Percentiles rank a stretch among this genome's conserved stretches.
phyloP scores from a whole-genome alignment of 352 stramenopile genomes.

The Phytophthora multivora region DNA sequence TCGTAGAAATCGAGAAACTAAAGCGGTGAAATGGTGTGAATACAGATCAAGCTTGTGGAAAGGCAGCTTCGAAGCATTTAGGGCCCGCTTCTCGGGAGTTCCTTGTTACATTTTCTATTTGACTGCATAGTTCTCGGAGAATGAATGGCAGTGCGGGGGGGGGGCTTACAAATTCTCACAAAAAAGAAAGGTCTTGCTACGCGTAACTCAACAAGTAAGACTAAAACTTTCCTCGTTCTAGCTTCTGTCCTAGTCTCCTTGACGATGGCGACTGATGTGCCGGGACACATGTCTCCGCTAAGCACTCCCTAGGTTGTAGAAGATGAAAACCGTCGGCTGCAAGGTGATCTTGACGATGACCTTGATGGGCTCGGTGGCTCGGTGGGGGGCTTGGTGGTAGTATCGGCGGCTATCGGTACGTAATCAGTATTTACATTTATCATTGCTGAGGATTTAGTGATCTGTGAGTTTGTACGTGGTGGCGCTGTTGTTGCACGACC shows the following conservation, averaged over 20 bases:
- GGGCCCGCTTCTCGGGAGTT: neutral
- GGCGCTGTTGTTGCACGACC: constrained; percentile 30
- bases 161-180: neutral
- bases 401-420: constrained; percentile 17
- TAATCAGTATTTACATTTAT: too few species aligned
- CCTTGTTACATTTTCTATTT: too few species aligned
- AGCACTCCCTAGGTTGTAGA: constrained; percentile 1
- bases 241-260: constrained; percentile 14
- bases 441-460: neutral
- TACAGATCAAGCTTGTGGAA: constrained; percentile 35
- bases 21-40: neutral
- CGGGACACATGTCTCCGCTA: constrained; percentile 1
- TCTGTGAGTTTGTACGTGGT: constrained; percentile 12
- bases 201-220: too few species aligned
- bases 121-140: constrained; percentile 12
- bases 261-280: constrained; percentile 12
- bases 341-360: neutral
- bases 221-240: constrained; percentile 11
- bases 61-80: constrained; percentile 26
- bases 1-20: neutral
- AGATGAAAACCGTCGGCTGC: constrained; percentile 12
- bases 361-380: constrained; percentile 1
- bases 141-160: constrained; percentile 4
- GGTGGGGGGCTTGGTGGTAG: constrained; percentile 7
- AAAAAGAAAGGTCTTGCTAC: neutral